Evolutionary conservation across 352 stramenopile species (phyloP).

Genomic region (Globisporangium barbulae): DNA sequence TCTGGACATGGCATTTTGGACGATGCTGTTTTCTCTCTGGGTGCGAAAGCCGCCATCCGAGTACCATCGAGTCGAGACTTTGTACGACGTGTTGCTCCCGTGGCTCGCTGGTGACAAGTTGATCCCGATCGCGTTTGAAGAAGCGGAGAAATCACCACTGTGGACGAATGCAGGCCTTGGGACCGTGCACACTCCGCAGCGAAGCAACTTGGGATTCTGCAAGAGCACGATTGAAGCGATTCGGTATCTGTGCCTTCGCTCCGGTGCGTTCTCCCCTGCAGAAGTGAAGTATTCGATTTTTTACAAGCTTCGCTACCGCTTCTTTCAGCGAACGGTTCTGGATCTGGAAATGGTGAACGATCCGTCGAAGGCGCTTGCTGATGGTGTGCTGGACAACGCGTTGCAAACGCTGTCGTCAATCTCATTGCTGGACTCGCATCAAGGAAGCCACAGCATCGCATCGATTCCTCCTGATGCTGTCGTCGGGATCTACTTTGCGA

Average conservation of each 20-base stretch:
- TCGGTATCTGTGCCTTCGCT: constrained; percentile 62
- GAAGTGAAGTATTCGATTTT: constrained; percentile 72
- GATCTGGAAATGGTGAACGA: constrained; percentile 55
- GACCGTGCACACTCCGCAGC: constrained; percentile 54
- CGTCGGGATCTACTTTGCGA: constrained; percentile 76
- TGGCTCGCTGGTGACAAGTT: constrained; percentile 80
- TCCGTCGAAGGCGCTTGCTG: constrained; percentile 43
- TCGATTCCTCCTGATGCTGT: constrained; percentile 48
- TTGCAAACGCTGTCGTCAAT: constrained; percentile 59
- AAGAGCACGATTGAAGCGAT: constrained; percentile 81
- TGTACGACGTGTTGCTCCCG: constrained; percentile 89
- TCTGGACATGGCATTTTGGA: constrained; percentile 86
- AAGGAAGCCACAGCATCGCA: constrained; percentile 61
- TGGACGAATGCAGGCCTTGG: constrained; percentile 34
- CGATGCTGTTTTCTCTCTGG: constrained; percentile 82
- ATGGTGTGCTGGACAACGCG: constrained; percentile 49
- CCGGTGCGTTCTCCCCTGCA: constrained; percentile 43
- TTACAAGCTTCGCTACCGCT: constrained; percentile 66
- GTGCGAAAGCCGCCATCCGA: constrained; percentile 80
- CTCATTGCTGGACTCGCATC: constrained; percentile 67
- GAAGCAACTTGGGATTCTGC: constrained; percentile 74
- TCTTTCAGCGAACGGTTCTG: constrained; percentile 52
- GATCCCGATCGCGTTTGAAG: constrained; percentile 57
- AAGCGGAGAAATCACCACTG: constrained; percentile 24
- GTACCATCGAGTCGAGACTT: constrained; percentile 82